Conservation (phyloP, 768 basidiomycete species). For the Suillus occidentalis region DNA sequence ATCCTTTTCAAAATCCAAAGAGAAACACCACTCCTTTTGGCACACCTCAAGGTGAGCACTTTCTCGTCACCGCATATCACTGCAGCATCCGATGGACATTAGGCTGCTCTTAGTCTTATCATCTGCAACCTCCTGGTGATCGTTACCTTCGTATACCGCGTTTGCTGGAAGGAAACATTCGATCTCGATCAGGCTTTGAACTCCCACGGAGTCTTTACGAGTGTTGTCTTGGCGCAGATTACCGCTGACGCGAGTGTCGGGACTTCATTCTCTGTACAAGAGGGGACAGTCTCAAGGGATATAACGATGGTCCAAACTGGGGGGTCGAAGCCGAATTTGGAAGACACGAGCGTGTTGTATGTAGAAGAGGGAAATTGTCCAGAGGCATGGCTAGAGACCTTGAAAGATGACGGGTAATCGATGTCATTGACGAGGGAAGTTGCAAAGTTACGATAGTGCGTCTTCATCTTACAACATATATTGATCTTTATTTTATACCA, state of each 20-base stretch:
- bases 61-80: neutral
- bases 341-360: neutral
- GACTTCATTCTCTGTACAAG: neutral
- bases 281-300: neutral
- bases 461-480: neutral
- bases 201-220: neutral
- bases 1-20: too few species aligned
- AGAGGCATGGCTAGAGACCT: neutral
- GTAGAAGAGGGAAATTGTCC: neutral
- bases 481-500: neutral
- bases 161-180: neutral
- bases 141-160: neutral
- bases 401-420: neutral
- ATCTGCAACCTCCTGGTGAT: slow-evolving; percentile 4
- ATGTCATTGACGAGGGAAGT: neutral
- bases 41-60: neutral
- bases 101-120: neutral
- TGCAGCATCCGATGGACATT: neutral
- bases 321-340: neutral
- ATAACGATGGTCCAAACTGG: neutral
- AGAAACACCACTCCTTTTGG: neutral
- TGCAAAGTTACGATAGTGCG: neutral
- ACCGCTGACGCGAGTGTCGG: neutral
- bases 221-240: neutral
- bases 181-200: neutral